Evolutionary conservation across 1,284 basidiomycete genomes (phyloP), one percentile per base, ranked within the genome.

Genomic region (Phlebopus sp.): DNA sequence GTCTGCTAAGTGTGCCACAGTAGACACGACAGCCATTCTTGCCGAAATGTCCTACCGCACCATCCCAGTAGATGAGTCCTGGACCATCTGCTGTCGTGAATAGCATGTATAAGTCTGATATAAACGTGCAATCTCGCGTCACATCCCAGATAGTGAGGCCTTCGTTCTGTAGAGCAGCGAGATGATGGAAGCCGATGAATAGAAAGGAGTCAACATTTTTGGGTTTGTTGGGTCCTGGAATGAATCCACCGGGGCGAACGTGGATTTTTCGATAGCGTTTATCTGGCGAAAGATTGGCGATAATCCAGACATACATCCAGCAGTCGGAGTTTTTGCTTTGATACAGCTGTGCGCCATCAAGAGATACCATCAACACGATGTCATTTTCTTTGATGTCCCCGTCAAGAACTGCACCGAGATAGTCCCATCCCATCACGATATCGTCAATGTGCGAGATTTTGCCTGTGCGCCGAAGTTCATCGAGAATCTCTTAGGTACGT

Each of bases 341-440:
- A 21, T 68, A 71, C 0, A 72, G 58, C 50, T 70, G 69, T 1
- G 62, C 59, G 14, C 68, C 66, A 53, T 72, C 66, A 11, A 67
- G 32, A 0, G 62, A 67, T n/a, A 63, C 45, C 50, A 59, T 52
- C 1, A 71, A 37, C 13, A 61, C 30, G 8, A 59, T 57, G 44
- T 71, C 62, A 25, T 60, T 47, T 4, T 51, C 44, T 2, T 45
- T 10, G 19, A 49, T 45, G 10, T 49, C 27, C 0, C 30, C 30
- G 5, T 42, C 39, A 1, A 40, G 9, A 10, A 52, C 25, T 0
- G 49, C 45, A 1, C 46, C 37, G 0, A 54, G 35, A 8, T 41
- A 44, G 5, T 56, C 42, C 37, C 46, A 51, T 0, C 47, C 55
- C 49, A 54, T 51, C 0, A 37, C 21, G 10, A 49, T 21, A 27